These are phyloP conservation scores for Pseudocercospora pini-densiflorae DNA, from an alignment of 2,329 filamentous ascomycete species.

Conservation along the genomic window DNA sequence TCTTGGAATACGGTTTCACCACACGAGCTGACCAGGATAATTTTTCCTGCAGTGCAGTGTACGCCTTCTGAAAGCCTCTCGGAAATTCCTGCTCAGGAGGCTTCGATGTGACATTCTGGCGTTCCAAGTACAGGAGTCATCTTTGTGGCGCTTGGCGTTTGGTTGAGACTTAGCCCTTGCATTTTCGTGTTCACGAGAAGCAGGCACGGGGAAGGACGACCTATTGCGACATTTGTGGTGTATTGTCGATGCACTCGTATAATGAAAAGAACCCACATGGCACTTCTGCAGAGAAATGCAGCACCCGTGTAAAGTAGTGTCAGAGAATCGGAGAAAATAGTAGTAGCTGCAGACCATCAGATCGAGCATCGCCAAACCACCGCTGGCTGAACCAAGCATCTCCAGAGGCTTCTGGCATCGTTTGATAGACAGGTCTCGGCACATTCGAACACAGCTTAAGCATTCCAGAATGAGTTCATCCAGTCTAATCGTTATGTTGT, in stretches of 20 bases:
- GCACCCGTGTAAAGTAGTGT: constrained; percentile 1
- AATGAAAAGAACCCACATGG: background rate
- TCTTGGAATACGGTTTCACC: constrained; percentile 5
- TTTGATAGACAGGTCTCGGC: background rate
- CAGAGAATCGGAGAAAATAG: background rate
- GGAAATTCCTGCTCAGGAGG: background rate
- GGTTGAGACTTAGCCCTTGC: background rate
- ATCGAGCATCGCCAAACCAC: background rate
- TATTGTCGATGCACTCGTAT: background rate
- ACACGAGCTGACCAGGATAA: constrained; percentile 10
- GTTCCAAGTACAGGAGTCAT: background rate
- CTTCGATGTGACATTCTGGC: constrained; percentile 4
- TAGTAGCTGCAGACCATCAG: background rate
- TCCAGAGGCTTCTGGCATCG: background rate
- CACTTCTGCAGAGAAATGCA: background rate
- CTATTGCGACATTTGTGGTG: background rate
- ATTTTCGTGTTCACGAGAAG: background rate
- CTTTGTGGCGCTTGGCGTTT: background rate
- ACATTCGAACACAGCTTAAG: background rate
- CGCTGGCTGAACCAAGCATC: background rate
- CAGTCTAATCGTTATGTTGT: background rate
- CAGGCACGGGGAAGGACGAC: no score
- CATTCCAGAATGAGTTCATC: background rate
- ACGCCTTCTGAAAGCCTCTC: background rate
- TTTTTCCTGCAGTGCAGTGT: background rate